Evolutionary conservation across 208 protist species (phyloP).

Genomic region (Wallacemonas collosoma): DNA sequence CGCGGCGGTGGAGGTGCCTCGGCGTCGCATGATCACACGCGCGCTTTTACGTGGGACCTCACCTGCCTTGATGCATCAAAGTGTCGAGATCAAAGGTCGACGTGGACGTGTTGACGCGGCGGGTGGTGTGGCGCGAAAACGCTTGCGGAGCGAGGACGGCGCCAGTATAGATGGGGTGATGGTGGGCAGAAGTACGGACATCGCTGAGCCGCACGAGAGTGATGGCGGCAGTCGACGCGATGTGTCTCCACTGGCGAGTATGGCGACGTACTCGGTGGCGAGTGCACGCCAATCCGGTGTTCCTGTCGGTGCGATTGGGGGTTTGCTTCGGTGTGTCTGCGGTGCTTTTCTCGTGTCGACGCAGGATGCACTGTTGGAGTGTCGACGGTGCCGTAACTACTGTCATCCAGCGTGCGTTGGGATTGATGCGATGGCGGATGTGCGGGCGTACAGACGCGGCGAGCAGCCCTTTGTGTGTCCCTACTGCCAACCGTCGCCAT

Average conservation of each 20-base stretch:
- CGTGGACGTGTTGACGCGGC: constrained; percentile 2
- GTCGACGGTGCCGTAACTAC: constrained; percentile 64
- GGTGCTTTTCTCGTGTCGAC: constrained; percentile 60
- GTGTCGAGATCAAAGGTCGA: not conserved
- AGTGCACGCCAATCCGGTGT: no score
- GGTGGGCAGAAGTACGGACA: no score
- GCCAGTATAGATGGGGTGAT: no score
- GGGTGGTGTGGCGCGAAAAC: no score
- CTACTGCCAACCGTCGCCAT: constrained; percentile 36
- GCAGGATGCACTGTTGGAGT: constrained; percentile 70
- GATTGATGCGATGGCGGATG: constrained; percentile 50
- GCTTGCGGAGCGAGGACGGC: no score
- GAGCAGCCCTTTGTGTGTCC: constrained; percentile 56
- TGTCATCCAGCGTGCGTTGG: constrained; percentile 79
- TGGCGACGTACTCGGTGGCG: no score
- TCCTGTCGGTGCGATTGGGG: constrained; percentile 32
- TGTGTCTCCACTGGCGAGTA: no score
- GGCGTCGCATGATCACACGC: constrained; percentile 69
- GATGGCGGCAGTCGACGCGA: no score
- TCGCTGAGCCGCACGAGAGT: no score
- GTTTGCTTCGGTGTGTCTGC: constrained; percentile 75
- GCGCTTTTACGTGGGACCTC: constrained; percentile 51
- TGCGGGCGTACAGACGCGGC: constrained; percentile 36
- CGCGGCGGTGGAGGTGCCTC: constrained; percentile 8
- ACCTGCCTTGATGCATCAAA: constrained; percentile 5